phyloP scores from a whole-genome alignment of 2,329 filamentous ascomycete species.

The Xylaria polymorpha region DNA sequence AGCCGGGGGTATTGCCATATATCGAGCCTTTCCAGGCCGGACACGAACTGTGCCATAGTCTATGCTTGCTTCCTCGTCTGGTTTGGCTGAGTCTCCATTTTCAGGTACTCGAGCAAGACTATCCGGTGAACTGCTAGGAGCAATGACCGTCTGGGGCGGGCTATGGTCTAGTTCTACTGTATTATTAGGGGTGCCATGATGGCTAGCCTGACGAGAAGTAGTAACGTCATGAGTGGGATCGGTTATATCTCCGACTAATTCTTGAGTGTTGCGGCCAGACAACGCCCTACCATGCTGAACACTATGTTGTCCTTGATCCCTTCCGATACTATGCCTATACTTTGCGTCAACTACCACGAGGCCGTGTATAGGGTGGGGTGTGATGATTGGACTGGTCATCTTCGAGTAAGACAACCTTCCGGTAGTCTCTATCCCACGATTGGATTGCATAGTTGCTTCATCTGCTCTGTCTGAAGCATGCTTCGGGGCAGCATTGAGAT shows the following conservation, averaged over 20 bases:
- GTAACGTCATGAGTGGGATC: not conserved
- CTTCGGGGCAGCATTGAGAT: not conserved
- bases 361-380: not conserved
- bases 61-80: constrained; percentile 16
- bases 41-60: constrained; percentile 39
- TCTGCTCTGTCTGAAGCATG: not conserved
- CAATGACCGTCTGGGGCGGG: not conserved
- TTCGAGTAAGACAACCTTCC: not conserved
- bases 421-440: not conserved
- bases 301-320: not conserved
- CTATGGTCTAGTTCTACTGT: not conserved
- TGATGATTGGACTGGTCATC: not conserved
- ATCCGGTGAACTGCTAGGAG: not conserved
- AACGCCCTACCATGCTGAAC: not conserved
- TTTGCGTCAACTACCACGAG: not conserved
- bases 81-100: not conserved
- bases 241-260: not conserved
- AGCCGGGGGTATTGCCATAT: constrained; percentile 20
- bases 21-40: constrained; percentile 35
- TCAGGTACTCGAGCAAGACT: not conserved
- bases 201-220: not conserved
- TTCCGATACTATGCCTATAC: not conserved
- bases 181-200: not conserved
- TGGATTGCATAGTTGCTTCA: constrained; percentile 12
- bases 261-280: not conserved